Base-by-base conservation (phyloP, 768 basidiomycete genomes). In the Russula lepida region DNA sequence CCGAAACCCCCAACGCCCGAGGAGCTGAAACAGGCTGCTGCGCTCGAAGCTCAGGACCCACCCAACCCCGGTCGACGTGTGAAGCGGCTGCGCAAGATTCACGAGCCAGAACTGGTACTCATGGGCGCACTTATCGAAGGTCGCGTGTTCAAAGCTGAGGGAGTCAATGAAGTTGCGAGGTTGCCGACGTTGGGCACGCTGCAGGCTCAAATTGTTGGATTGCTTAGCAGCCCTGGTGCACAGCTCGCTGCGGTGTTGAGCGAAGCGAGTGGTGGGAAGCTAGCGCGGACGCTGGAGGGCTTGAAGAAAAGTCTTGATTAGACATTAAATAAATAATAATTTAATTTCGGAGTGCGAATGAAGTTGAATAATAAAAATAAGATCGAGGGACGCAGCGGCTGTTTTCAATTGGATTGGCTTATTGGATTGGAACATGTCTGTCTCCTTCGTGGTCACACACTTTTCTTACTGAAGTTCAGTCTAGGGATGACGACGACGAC, bases 111-210 rank as follows among this genome's bases (percentile, higher is more conserved):
- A 68, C 71, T 95, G 58, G 80, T 75, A 67, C 74, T 95, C 27
- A 78, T 92, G 60, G 91, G 88, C 27, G 91, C 88, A 35, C 70
- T 97, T 55, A 78, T 95, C 63, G 93, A 95, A 68, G 85, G 85
- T 37, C 76, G 80, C 62, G 76, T 90, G 58, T 81, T 94, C 71
- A 75, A 83, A 54, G 78, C 81, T 21, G 72, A 78, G 11, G 79
- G 79, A 6, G 74, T 93, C 57, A 75, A 78, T 69, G 78, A 82
- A 15, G 82, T 93, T 5, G 82, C 85, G 33, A 82, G 84, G 67
- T 73, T 95, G 55, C 94, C 93, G 23, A 82, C 86, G 47, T 72
- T 95, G 68, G 87, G 88, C 41, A 85, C 83, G 2, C 72, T 97
- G 62, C 75, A 88, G 55, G 85, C 85, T 19, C 92, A 95, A 72